Conservation (phyloP, 352 stramenopile species). For the Phytopythium ostracodes region DNA sequence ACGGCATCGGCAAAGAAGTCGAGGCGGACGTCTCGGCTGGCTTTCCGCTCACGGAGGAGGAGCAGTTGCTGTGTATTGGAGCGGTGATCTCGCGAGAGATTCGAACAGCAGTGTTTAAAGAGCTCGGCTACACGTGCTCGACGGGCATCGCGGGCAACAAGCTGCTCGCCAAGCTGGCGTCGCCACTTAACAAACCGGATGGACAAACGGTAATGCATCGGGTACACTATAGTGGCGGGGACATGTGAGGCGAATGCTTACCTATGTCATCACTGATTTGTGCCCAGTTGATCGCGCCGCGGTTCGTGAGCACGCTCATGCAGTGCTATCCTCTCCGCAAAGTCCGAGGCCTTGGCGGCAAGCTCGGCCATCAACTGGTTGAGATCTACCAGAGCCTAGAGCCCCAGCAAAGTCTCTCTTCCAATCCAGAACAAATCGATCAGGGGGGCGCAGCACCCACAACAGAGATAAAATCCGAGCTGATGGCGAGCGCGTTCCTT, state of each 20-base stretch:
- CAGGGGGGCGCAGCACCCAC: conserved; percentile 3
- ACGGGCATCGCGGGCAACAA: conserved; percentile 78
- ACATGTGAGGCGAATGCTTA: not conserved
- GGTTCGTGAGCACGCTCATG: conserved; percentile 64
- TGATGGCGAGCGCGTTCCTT: conserved; percentile 47
- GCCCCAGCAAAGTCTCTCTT: conserved; percentile 1
- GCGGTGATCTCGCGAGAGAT: conserved; percentile 70
- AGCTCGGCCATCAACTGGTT: conserved; percentile 69
- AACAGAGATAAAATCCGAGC: conserved; percentile 12
- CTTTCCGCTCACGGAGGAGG: conserved; percentile 62
- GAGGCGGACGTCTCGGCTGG: conserved; percentile 18
- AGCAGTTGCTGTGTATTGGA: conserved; percentile 64
- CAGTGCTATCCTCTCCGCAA: conserved; percentile 70
- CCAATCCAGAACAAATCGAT: not conserved
- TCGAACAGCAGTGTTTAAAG: conserved; percentile 47
- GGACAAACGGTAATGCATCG: conserved; percentile 48
- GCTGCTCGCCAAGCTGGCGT: conserved; percentile 71
- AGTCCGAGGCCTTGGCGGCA: conserved; percentile 69
- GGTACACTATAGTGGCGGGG: not conserved
- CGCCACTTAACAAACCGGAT: conserved; percentile 78
- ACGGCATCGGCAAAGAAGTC: conserved; percentile 25
- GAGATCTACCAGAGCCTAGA: conserved; percentile 45
- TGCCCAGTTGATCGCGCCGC: conserved; percentile 40
- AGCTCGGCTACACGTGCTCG: conserved; percentile 78
- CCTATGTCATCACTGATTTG: too few species aligned